Evolutionary conservation across 2,329 filamentous ascomycete genomes (phyloP).

Genomic region (Eutypella sp.): DNA sequence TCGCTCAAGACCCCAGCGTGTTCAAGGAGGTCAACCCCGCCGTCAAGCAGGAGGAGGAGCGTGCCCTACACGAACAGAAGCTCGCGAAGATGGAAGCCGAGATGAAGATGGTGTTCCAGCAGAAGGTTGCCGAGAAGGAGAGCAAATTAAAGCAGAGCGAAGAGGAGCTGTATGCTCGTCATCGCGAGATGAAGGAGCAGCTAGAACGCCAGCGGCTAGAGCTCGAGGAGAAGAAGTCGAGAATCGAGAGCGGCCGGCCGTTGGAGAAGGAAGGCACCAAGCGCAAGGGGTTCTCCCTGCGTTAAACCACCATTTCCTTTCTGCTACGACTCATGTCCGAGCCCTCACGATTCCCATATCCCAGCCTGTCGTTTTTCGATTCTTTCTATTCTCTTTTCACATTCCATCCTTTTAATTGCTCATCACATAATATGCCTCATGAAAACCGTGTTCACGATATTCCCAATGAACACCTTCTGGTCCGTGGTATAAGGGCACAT

Average conservation of each 20-base stretch:
- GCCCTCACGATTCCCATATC: slow-evolving; percentile 56
- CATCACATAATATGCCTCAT: slow-evolving; percentile 37
- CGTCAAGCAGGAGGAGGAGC: slow-evolving; percentile 99
- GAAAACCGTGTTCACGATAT: slow-evolving; percentile 22
- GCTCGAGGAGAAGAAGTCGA: slow-evolving; percentile 96
- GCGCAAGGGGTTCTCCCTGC: slow-evolving; percentile 98
- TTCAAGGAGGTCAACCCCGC: slow-evolving; percentile 99
- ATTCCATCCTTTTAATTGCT: slow-evolving; percentile 41
- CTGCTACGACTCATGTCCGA: slow-evolving; percentile 49
- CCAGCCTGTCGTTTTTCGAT: slow-evolving; percentile 51
- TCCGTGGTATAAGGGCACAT: slow-evolving; percentile 12
- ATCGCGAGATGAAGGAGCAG: slow-evolving; percentile 99
- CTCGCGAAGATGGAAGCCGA: slow-evolving; percentile 99
- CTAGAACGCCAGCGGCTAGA: slow-evolving; percentile 91
- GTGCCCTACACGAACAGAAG: slow-evolving; percentile 97
- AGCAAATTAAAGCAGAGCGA: slow-evolving; percentile 99
- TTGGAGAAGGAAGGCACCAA: slow-evolving; percentile 97
- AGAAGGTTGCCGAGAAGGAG: slow-evolving; percentile 99
- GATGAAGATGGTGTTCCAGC: slow-evolving; percentile 99
- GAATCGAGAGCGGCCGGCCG: slow-evolving; percentile 91
- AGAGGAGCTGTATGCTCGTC: slow-evolving; percentile 94
- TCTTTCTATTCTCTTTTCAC: slow-evolving; percentile 36
- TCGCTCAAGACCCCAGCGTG: slow-evolving; percentile 95
- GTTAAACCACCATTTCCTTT: slow-evolving; percentile 51
- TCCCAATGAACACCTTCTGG: slow-evolving; percentile 11